These are phyloP conservation scores for Citropsis articulata DNA, from an alignment of 345 rosid genomes.

Conservation along the genomic window DNA sequence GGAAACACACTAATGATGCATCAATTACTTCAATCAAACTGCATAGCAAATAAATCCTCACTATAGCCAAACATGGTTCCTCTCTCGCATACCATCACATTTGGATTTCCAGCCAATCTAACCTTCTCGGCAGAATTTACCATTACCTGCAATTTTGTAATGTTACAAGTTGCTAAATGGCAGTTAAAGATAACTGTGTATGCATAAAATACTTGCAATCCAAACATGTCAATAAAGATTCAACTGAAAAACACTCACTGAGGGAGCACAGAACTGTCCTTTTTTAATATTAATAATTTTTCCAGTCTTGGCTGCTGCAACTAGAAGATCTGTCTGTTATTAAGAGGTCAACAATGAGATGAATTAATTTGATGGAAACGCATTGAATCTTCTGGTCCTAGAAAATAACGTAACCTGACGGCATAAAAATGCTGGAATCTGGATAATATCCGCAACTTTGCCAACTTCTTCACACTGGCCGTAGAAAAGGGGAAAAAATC, in stretches of 20 bases:
- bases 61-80: conserved; percentile 99
- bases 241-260: conserved; percentile 46
- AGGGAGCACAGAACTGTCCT: conserved; percentile 94
- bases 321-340: conserved; percentile 93
- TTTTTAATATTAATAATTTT: conserved; percentile 91
- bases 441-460: conserved; percentile 88
- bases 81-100: conserved; percentile 97
- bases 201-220: conserved; percentile 1
- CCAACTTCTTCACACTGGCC: conserved; percentile 84
- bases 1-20: background rate
- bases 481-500: conserved; percentile 15
- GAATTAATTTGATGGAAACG: background rate
- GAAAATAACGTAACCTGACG: conserved; percentile 63
- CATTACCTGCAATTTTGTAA: conserved; percentile 66
- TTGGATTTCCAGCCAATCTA: conserved; percentile 86
- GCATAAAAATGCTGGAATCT: conserved; percentile 95
- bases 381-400: no score
- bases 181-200: background rate
- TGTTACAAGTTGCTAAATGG: conserved; percentile 12
- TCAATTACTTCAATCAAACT: background rate
- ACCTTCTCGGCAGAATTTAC: conserved; percentile 84
- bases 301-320: conserved; percentile 92
- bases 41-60: conserved; percentile 36
- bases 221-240: conserved; percentile 7
- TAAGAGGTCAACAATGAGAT: conserved; percentile 19